These are phyloP conservation scores for Platanthera guangdongensis DNA, from an alignment of 106 monocot genomes.

Conservation along the genomic window DNA sequence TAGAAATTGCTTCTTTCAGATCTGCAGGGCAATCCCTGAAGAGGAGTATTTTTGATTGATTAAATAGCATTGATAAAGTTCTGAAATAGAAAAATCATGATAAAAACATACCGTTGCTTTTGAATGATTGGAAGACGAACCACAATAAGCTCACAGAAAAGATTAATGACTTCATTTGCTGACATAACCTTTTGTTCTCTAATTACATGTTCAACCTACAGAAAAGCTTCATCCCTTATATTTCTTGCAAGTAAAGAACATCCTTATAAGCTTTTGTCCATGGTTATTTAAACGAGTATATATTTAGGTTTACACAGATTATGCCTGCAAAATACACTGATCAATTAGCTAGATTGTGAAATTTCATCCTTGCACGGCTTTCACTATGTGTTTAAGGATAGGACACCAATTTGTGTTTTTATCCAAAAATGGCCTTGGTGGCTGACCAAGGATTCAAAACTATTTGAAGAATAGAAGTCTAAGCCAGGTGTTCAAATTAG, in stretches of 20 bases:
- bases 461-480: too few relatives aligned
- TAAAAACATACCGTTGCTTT: slow-evolving; percentile 54
- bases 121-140: slow-evolving; percentile 78
- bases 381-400: too few relatives aligned
- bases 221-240: not conserved
- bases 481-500: too few relatives aligned
- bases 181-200: slow-evolving; percentile 87
- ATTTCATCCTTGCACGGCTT: too few relatives aligned
- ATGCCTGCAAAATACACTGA: not conserved
- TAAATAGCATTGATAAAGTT: not conserved
- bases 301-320: not conserved
- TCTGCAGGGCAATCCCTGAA: slow-evolving; percentile 80
- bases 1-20: slow-evolving; percentile 86
- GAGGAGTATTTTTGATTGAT: not conserved
- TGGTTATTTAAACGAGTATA: not conserved
- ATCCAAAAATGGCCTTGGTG: too few relatives aligned
- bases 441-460: too few relatives aligned
- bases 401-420: too few relatives aligned
- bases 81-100: not conserved
- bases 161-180: slow-evolving; percentile 87
- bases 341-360: too few relatives aligned
- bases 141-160: slow-evolving; percentile 90
- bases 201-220: slow-evolving; percentile 91
- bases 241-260: not conserved
- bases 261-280: not conserved